Base-by-base conservation (phyloP, 164 flowering plant genomes). In the Vitis rupestris region DNA sequence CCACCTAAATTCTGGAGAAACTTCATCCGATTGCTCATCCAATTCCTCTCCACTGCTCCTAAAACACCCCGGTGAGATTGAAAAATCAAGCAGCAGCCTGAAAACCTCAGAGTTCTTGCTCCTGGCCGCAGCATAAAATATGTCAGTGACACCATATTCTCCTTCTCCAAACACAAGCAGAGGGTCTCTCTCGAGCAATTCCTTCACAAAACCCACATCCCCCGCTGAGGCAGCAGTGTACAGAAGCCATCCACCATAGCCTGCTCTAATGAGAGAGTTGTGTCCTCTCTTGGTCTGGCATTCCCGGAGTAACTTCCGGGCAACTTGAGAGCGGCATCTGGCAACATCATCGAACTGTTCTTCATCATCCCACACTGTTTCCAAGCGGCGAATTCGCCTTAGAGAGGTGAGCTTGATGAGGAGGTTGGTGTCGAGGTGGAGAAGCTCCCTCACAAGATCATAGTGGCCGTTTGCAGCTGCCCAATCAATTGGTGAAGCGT, bases 171-270 rank as follows among this genome's bases (percentile, higher is more conserved):
- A 90, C 19, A 91, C 98, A 59, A 90, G 82, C 2, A 87, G 68
- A 17, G 93, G 86, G 59, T 94, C 90, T 65, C 80, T 83, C 27
- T 77, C 75, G 12, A 94, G 68, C 73, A 94, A 54, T 31, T 85
- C 87, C 54, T 75, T 81, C 15, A 89, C 90, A 78, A 94, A 94
- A 6, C 17, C 77, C 58, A 87, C 67, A 72, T 94, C 97, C 16
- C 93, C 97, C 12, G 98, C 96, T 9, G 98, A 90, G 69, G 97
- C 98, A 7, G 98, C 98, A 49, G 98, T 92, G 87, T 94, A 94
- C 6, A 94, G 75, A 58, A 94, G 91, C 98, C 98, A 91, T 4
- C 98, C 98, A 48, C 98, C 98, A 71, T 94, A 90, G 27, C 98
- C 97, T 16, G 93, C 90, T 31, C 90, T 61, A 37, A 94, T 82